Evolutionary conservation across 2,329 filamentous ascomycete genomes (phyloP), one percentile per base, ranked within the genome.

Genomic region (Colletotrichum kahawae): DNA sequence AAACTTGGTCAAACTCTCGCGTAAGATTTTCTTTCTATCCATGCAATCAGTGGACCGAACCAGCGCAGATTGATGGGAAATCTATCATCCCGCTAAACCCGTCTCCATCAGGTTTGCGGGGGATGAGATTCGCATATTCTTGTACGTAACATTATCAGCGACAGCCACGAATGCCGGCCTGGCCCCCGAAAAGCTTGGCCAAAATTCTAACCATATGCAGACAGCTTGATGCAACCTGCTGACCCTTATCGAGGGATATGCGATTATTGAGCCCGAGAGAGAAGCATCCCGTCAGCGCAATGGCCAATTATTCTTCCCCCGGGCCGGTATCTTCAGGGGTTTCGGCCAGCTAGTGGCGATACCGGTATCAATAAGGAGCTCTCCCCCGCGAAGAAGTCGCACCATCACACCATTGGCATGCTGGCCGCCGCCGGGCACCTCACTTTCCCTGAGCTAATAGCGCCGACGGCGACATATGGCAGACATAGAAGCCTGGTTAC

Each of bases 21-120:
- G 71, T 74, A 74, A 74, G 71, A 74, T 74, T 60, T 74, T 71
- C 71, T 21, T 29, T 13, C n/a, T 7, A 62, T 43, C 51, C 67
- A 38, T 60, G 67, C 38, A 71, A 74, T 71, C 60, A 66, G 71
- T 71, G 51, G 71, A 21, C 29, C 51, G 24, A 38, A 14, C 33
- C 48, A 33, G 48, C 59, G n/a, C 59, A 64, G 34, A 64, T 64
- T 18, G 43, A 51, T 33, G 33, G 36, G 31, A 24, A 48, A 14
- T 27, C 24, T 13, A 48, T 36, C 29, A 27, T 29, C 8, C 48
- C 18, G 5, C 21, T 54, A 12, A 59, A 34, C 6, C 60, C 36
- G 27, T n/a, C 51, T 51, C 21, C 36, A 51, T 51, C 34, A 3
- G 24, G 34, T 71, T 74, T 71, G 48, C 48, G 54, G 70, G 63